A percentile compares a stretch with the other conserved stretches of the same genome.
These are phyloP conservation scores for Xerocomellus chrysenteron DNA, from an alignment of 768 basidiomycete species.

Conservation along the genomic window DNA sequence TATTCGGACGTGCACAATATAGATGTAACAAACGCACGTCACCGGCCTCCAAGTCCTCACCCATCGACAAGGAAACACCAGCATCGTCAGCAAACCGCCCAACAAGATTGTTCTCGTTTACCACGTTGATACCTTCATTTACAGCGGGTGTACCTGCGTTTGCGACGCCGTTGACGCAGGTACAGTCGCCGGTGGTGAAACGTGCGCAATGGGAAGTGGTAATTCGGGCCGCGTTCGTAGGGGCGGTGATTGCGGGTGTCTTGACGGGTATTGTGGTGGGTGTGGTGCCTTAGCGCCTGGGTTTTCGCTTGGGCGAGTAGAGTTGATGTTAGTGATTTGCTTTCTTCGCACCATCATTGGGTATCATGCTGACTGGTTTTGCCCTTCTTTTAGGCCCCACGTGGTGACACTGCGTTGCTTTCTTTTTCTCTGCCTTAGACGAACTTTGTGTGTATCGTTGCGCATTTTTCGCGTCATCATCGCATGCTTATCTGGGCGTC, in stretches of 20 bases:
- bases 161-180: slow-evolving; percentile 62
- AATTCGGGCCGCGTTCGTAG: slow-evolving; percentile 52
- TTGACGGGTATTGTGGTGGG: slow-evolving; percentile 33
- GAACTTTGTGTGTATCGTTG: background rate
- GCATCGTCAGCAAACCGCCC: background rate
- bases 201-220: slow-evolving; percentile 89
- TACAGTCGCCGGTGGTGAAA: slow-evolving; percentile 67
- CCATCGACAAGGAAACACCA: background rate
- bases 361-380: background rate
- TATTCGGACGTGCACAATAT: slow-evolving; percentile 27
- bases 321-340: background rate
- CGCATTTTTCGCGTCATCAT: background rate
- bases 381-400: background rate
- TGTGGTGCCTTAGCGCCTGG: slow-evolving; percentile 5
- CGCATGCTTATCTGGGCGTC: no score
- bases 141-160: slow-evolving; percentile 63
- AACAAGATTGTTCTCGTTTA: slow-evolving; percentile 1
- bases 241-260: slow-evolving; percentile 38
- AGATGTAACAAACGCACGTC: slow-evolving; percentile 27
- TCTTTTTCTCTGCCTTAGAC: background rate
- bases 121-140: slow-evolving; percentile 29
- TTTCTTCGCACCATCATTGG: background rate
- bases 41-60: background rate
- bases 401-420: background rate
- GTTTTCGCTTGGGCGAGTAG: background rate